phyloP scores from a whole-genome alignment of 176 grass and related monocot species.

The Carex kokanica region DNA sequence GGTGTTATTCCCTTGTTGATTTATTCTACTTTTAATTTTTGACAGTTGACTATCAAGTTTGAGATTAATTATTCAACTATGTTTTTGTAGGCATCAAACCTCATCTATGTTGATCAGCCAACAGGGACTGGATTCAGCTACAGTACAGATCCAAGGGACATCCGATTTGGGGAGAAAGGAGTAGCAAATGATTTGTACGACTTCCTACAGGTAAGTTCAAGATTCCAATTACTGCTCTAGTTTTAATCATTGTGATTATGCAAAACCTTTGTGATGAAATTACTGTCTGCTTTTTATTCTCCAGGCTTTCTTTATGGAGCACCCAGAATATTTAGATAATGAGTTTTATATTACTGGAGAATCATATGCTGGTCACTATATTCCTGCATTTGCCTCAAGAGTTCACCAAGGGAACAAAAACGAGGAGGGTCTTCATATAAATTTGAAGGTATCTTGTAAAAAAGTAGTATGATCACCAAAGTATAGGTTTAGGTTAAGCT shows the following conservation, averaged over 20 bases:
- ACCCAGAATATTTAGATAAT: constrained; percentile 39
- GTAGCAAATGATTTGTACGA: constrained; percentile 47
- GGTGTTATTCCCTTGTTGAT: neutral
- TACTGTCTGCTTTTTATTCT: neutral
- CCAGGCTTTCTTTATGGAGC: constrained; percentile 49
- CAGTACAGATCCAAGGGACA: constrained; percentile 42
- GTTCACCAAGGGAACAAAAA: constrained; percentile 50
- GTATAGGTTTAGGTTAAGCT: neutral
- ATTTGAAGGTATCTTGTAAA: constrained; percentile 37
- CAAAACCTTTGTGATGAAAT: neutral
- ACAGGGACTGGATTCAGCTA: constrained; percentile 63
- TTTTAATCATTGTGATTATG: neutral
- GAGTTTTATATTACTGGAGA: constrained; percentile 62
- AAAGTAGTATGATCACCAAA: neutral
- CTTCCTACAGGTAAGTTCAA: constrained; percentile 42
- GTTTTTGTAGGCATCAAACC: constrained; percentile 44
- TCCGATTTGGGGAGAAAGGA: constrained; percentile 44
- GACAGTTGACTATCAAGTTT: neutral
- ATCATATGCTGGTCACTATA: constrained; percentile 58
- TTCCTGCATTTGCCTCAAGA: constrained; percentile 51
- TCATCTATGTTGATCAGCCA: constrained; percentile 52
- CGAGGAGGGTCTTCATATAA: constrained; percentile 39
- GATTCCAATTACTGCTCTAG: constrained; percentile 10
- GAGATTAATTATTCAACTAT: neutral
- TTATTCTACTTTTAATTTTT: neutral